Base-by-base conservation (phyloP, 1,284 basidiomycete species). In the Hypsizygus ulmarius region DNA sequence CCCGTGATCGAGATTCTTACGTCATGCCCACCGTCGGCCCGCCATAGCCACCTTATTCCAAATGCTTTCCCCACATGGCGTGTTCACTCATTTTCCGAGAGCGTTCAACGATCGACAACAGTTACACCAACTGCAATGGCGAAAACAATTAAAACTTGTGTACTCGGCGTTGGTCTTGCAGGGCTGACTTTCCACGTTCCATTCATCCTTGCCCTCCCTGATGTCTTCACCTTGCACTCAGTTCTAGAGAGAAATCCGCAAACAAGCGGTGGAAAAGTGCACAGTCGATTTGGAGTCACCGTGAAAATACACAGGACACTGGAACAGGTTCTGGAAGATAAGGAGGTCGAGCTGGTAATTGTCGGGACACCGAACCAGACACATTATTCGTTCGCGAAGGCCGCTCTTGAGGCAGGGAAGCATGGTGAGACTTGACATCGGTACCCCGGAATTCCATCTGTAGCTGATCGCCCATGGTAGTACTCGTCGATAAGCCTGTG, bases 401-500 rank as follows among this genome's bases (percentile, higher is more conserved):
- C 74, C 3, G 77, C 76, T 5, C 67, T 91, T 30, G 69, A 83
- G 54, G 82, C 85, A 0, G 88, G 87, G 25, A 93, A 93, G 64
- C 87, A 93, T 61, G 87, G 87, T 86, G 54, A 49, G 71, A 28
- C n/a, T n/a, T n/a, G 25, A 12, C 11, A 37, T 35, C 38, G 27
- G n/a, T 8, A 34, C 5, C 35, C 34, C 3, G 12, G 29, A 16
- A 15, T 45, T 2, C 46, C n/a, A 35, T 11, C 3, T 18, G 9
- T 1, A 35, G 7, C 39, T 37, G 35, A 40, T 16, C 3, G 8
- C 9, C 5, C 30, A 11, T 3, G 29, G 10, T 50, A 87, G 82
- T 82, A 16, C 81, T 94, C 39, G 81, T 92, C 36, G 92, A 94
- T 65, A 94, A 94, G 64, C 92, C 92, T 1, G 75, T 93, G 15